Conservation (phyloP, 805 yeast genomes). For the Monosporozyma solicola region DNA sequence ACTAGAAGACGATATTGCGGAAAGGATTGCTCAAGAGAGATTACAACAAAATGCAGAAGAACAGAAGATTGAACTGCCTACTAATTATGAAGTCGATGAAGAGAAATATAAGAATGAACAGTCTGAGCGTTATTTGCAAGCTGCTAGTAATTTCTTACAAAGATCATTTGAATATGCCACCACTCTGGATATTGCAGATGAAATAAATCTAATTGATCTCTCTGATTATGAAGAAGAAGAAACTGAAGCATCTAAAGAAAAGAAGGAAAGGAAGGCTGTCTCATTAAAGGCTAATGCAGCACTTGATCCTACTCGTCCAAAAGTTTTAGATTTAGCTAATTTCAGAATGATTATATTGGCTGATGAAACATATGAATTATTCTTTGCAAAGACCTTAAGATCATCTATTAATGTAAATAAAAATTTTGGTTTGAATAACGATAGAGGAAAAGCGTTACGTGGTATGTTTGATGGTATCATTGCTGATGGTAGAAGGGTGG, state of each 20-base stretch:
- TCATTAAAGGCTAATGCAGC: constrained; percentile 63
- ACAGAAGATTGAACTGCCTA: constrained; percentile 43
- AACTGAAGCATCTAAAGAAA: constrained; percentile 9
- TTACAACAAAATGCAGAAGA: constrained; percentile 24
- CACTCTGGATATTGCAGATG: constrained; percentile 44
- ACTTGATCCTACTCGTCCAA: constrained; percentile 70
- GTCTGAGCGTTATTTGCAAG: constrained; percentile 71
- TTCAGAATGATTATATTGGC: constrained; percentile 92
- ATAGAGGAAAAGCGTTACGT: constrained; percentile 52
- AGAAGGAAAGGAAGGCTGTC: constrained; percentile 20
- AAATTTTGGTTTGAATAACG: constrained; percentile 36
- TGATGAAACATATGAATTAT: constrained; percentile 83
- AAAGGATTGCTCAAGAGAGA: constrained; percentile 37
- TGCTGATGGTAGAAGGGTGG: constrained; percentile 89
- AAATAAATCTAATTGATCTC: constrained; percentile 34
- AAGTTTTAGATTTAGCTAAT: constrained; percentile 68
- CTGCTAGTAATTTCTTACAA: constrained; percentile 80
- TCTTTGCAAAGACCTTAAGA: constrained; percentile 63
- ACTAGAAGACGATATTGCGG: constrained; percentile 62
- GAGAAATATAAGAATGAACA: constrained; percentile 54
- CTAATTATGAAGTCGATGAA: constrained; percentile 53
- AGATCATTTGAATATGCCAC: constrained; percentile 86
- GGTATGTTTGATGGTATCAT: constrained; percentile 86
- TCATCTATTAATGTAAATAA: constrained; percentile 59
- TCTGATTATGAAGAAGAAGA: constrained; percentile 31